Conservation (phyloP, 1,284 basidiomycete genomes). For the Volvariella surrecta region DNA sequence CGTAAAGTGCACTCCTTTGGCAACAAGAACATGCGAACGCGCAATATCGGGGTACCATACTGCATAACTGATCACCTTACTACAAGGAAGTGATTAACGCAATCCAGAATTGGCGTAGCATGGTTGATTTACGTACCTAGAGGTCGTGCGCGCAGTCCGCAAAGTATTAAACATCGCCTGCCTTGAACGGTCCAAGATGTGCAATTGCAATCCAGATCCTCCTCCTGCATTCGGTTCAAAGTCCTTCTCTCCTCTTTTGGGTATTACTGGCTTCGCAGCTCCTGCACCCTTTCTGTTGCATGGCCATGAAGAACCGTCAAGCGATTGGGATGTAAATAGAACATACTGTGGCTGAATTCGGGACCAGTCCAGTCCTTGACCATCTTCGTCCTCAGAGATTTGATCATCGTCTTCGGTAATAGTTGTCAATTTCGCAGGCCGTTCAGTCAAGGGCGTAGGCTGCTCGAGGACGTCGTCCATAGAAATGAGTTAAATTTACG, state of each 20-base stretch:
- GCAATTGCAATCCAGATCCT: constrained; percentile 74
- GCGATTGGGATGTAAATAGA: constrained; percentile 7
- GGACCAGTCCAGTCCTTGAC: constrained; percentile 38
- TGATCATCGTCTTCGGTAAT: constrained; percentile 33
- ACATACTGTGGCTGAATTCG: constrained; percentile 20
- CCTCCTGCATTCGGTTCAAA: constrained; percentile 80
- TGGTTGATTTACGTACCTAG: constrained; percentile 41
- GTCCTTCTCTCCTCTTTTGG: constrained; percentile 92
- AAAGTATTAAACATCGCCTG: constrained; percentile 83
- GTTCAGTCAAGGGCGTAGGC: constrained; percentile 10
- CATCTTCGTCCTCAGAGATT: constrained; percentile 35
- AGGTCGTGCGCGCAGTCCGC: constrained; percentile 62
- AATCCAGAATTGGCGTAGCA: constrained; percentile 1
- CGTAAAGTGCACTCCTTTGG: constrained; percentile 72
- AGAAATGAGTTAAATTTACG: neutral
- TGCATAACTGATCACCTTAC: constrained; percentile 68
- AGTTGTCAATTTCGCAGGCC: neutral
- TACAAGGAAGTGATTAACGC: constrained; percentile 21
- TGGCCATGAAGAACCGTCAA: constrained; percentile 13
- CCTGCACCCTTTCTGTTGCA: constrained; percentile 14
- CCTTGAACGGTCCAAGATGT: constrained; percentile 62
- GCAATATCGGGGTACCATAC: constrained; percentile 62
- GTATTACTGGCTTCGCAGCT: constrained; percentile 50
- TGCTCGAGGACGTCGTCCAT: constrained; percentile 21
- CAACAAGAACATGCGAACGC: constrained; percentile 58